Evolutionary conservation across 148 eudicot genomes (phyloP), one percentile per base, ranked within the genome.

Genomic region (Chenopodium quinoa): DNA sequence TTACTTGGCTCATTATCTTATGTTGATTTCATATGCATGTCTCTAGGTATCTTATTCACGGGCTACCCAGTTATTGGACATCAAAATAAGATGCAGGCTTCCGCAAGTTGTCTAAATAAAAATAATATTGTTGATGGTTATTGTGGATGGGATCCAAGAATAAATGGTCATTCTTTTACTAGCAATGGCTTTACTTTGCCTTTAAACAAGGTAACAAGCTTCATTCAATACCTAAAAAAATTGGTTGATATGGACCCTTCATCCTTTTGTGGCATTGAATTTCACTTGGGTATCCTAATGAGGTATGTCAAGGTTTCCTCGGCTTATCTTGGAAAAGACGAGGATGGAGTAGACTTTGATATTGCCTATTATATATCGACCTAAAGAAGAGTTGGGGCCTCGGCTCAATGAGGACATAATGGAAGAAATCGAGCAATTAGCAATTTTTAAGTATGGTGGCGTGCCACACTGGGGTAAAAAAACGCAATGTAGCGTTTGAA

Each of bases 401-500:
- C 10, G 74, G 14, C 25, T 68, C 37, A 44, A 23, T 22, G 64
- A 9, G 19, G 74, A 67, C 52, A 4, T 78, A 20, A 16, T 78
- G 0, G 65, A 48, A 1, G 81, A 78, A 27, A 78, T 78, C 16
- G 81, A 78, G 75, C 81, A 78, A 69, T 6, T 78, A 2, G 81
- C 74, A 9, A 29, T 67, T 13, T 29, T 67, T 9, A 78, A 78
- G 72, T 78, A 78, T 25, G 69, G 69, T n/a, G 80, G 58, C 16
- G 23, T 78, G 60, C 80, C 80, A 40, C 80, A 65, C 17, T 78
- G 80, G 80, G 80, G 80, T 2, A n/a, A 78, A 78, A 25, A 78
- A 78, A 46, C 25, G 80, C 3, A 78, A 78, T 10, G 54, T 78
- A 13, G 72, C 80, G 2, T 78, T 78, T 78, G 37, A 63, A n/a